Conservation (phyloP, 257 asterid species). For the Rhazya stricta region DNA sequence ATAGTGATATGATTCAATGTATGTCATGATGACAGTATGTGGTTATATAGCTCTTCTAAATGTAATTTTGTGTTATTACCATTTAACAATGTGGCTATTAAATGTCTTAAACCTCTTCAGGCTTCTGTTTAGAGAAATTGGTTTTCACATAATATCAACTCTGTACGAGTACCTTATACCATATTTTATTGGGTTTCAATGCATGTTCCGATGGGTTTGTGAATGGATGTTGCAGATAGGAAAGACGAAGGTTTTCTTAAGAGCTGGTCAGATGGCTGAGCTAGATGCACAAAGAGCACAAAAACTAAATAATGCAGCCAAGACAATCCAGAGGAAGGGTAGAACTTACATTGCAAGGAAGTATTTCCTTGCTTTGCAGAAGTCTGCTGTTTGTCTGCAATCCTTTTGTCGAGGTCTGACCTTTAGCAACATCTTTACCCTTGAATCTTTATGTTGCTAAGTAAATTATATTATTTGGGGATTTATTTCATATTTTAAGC, state of each 20-base stretch:
- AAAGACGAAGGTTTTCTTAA: constrained; percentile 76
- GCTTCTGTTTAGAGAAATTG: background rate
- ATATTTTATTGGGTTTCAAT: background rate
- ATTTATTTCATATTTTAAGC: background rate
- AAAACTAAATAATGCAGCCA: constrained; percentile 77
- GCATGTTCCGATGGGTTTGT: background rate
- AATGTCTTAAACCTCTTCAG: background rate
- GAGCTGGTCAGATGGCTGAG: constrained; percentile 99
- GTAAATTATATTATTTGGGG: background rate
- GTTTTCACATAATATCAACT: background rate
- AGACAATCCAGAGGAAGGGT: constrained; percentile 70
- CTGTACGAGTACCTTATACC: background rate
- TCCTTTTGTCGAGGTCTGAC: constrained; percentile 78
- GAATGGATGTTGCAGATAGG: constrained; percentile 59
- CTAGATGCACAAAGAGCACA: constrained; percentile 85
- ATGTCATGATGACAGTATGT: background rate
- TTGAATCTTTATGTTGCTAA: background rate
- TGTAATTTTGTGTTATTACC: background rate
- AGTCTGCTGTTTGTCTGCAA: constrained; percentile 67
- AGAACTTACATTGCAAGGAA: constrained; percentile 71
- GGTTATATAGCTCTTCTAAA: background rate
- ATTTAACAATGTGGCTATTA: background rate
- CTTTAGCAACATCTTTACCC: background rate
- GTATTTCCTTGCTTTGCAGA: constrained; percentile 67
- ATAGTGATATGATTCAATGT: background rate